These are phyloP conservation scores for Suhomyces bribrorum DNA, from an alignment of 1,139 yeast species.

Conservation along the genomic window DNA sequence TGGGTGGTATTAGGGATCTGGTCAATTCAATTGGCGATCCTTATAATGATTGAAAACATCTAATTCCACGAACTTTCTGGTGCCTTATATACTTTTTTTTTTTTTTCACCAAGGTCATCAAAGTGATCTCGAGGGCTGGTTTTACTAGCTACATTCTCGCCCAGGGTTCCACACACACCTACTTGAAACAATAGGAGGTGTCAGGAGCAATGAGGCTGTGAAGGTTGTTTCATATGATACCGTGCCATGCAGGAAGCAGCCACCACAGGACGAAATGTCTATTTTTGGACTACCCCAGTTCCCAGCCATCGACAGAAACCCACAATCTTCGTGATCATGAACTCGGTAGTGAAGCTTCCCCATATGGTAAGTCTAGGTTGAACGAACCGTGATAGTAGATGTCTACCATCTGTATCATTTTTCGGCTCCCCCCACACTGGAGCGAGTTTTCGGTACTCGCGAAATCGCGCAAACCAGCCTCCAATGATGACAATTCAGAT, in stretches of 20 bases:
- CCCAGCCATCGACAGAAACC: neutral
- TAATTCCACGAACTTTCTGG: neutral
- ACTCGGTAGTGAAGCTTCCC: too few relatives aligned
- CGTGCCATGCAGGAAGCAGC: neutral
- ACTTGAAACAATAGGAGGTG: neutral
- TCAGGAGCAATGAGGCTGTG: slow-evolving; percentile 1
- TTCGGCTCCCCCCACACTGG: too few relatives aligned
- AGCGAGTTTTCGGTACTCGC: too few relatives aligned
- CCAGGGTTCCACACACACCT: slow-evolving; percentile 1
- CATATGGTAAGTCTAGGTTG: too few relatives aligned
- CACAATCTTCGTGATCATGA: too few relatives aligned
- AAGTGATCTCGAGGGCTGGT: slow-evolving; percentile 3
- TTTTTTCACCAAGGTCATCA: neutral
- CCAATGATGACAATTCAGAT: too few relatives aligned
- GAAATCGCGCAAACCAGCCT: too few relatives aligned
- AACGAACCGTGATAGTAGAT: too few relatives aligned
- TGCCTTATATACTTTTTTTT: slow-evolving; percentile 1
- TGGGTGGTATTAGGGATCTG: neutral
- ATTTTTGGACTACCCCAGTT: neutral
- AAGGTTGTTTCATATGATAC: neutral
- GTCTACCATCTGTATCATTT: too few relatives aligned
- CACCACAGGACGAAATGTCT: neutral
- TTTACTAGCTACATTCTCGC: neutral
- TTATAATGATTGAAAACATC: neutral
- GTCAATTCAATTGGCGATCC: too few relatives aligned